Base-by-base conservation (phyloP, 2,329 filamentous ascomycete species). In the Xylogone sp. region DNA sequence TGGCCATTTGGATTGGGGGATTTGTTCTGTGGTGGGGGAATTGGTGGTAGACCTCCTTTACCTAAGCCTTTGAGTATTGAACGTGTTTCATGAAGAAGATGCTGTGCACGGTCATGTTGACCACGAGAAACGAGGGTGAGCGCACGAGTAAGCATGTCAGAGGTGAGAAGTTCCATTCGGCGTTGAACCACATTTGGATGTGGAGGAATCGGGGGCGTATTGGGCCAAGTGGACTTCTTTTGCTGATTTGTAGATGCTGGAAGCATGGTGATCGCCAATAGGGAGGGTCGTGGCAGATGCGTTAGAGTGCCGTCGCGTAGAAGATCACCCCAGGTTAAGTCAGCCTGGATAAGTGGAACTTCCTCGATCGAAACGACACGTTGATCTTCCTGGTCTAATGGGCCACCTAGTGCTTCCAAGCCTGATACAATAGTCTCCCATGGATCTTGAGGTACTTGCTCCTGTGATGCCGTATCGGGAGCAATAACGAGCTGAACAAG, bases 351-450 rank as follows among this genome's bases (percentile, higher is more conserved):
- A 47, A 99, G 75, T 0, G 94, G 94, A 2, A 97, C 84, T 69
- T 99, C 94, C 68, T 99, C 94, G 1, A 97, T 88, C 24, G 91
- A 97, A 2, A 90, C 71, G 0, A 86, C 80, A 29, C 93, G 83
- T 62, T 90, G 86, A 42, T 94, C 90, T 55, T 97, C 93, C 53
- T 86, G 84, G 58, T 97, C 94, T 46, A 90, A 76, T 0, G 90
- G 84, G 1, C 93, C 94, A 20, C 94, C 91, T 2, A 99, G 81
- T 3, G 93, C 94, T 71, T 99, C 94, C 10, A 99, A 74, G 0
- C 93, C 93, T 4, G 94, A 97, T 19, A 99, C 90, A 54, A 99
- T 93, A 46, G 90, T 94, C 70, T 97, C 94, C 94, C 94, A 99
- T 0, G 92, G 86, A 65, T 99, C 94, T 64, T 96, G 89, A 6